Percentiles rank a stretch among this genome's conserved stretches.
Evolutionary conservation across 2,329 filamentous ascomycete genomes (phyloP).

Genomic region (Calonectria henricotiae): DNA sequence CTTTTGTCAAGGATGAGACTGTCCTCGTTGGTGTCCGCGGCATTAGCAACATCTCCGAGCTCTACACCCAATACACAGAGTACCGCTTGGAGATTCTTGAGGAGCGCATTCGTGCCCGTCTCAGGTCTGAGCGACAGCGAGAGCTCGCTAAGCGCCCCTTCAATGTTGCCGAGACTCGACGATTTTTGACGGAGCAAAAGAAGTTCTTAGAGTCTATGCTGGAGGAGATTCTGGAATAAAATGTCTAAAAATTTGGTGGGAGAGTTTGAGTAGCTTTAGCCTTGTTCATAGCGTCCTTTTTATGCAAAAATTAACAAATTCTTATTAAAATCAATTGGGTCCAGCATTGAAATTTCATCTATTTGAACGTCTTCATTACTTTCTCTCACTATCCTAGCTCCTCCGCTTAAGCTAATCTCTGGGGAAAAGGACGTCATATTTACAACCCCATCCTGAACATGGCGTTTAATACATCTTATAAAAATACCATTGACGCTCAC

Average conservation of each 20-base stretch:
- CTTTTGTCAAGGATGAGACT: conserved; percentile 73
- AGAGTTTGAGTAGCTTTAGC: neutral
- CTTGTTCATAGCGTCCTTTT: conserved; percentile 6
- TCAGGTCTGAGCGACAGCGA: conserved; percentile 36
- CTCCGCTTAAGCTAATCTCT: neutral
- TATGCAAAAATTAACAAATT: neutral
- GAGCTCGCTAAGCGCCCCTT: conserved; percentile 24
- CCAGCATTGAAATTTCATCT: no score
- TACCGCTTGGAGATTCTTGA: conserved; percentile 73
- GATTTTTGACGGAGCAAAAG: conserved; percentile 30
- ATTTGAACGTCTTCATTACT: neutral
- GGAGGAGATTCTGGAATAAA: conserved; percentile 26
- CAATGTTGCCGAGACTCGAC: neutral
- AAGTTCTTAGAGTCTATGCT: conserved; percentile 30
- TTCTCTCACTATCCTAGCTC: no score
- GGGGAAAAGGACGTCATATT: no score
- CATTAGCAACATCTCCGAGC: conserved; percentile 70
- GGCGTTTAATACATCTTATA: no score
- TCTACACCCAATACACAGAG: conserved; percentile 75
- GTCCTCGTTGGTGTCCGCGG: conserved; percentile 73
- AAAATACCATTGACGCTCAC: no score
- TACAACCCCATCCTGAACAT: no score
- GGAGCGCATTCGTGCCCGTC: conserved; percentile 56
- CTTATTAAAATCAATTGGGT: neutral
- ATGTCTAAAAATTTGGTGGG: neutral